A percentile compares a stretch with the other conserved stretches of the same genome.
Evolutionary conservation across 1,284 basidiomycete genomes (phyloP).

Genomic region (Marasmius fiardii): DNA sequence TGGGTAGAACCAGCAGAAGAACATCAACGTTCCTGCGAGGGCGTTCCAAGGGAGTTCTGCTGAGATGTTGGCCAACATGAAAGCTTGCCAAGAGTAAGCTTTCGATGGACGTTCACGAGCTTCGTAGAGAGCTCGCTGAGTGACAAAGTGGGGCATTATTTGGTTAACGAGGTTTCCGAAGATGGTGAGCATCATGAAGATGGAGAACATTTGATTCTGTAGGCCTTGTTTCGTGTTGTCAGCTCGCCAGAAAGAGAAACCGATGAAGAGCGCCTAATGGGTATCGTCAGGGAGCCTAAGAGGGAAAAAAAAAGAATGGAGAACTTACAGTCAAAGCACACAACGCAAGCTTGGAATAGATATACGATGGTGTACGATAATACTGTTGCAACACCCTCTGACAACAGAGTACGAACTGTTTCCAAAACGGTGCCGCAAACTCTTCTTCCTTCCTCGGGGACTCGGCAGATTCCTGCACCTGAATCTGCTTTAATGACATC

Average conservation of each 20-base stretch:
- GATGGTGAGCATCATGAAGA: constrained; percentile 24
- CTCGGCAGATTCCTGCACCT: constrained; percentile 4
- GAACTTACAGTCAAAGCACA: constrained; percentile 31
- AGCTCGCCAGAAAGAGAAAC: constrained; percentile 64
- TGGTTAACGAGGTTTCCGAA: constrained; percentile 25
- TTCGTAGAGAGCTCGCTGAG: constrained; percentile 54
- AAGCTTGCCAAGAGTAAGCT: constrained; percentile 82
- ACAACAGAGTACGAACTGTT: constrained; percentile 36
- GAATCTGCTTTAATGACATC: constrained; percentile 16
- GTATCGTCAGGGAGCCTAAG: neutral
- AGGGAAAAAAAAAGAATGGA: neutral
- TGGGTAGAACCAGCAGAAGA: constrained; percentile 71
- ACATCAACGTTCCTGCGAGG: constrained; percentile 53
- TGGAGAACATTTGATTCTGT: constrained; percentile 66
- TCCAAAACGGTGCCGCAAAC: constrained; percentile 36
- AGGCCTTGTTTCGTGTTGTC: constrained; percentile 55
- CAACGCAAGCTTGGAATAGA: constrained; percentile 59
- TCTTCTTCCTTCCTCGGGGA: constrained; percentile 19
- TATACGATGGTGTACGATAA: constrained; percentile 58
- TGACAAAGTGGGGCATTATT: constrained; percentile 27
- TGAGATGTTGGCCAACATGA: constrained; percentile 61
- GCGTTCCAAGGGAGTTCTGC: constrained; percentile 70
- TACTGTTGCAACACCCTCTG: constrained; percentile 27
- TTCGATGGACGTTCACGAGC: constrained; percentile 68
- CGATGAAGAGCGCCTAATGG: constrained; percentile 43